A percentile compares a stretch with the other conserved stretches of the same genome.
Conservation (phyloP, 106 monocot species). For the Gastrodia elata region DNA sequence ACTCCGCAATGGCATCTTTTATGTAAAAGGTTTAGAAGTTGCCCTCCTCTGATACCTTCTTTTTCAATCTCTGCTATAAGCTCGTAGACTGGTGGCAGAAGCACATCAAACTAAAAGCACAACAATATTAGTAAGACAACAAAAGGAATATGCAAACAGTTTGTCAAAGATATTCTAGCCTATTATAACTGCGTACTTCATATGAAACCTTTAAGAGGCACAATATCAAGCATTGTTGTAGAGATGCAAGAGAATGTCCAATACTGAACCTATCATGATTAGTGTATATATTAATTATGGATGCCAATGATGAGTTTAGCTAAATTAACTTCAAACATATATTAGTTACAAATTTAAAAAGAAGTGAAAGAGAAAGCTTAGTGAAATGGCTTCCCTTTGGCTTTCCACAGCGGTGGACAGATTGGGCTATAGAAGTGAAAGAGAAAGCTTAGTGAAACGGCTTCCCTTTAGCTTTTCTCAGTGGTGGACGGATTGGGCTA, state of each 20-base stretch:
- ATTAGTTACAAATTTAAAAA: no score
- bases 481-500: no score
- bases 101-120: conserved; percentile 60
- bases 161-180: neutral
- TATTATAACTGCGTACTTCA: neutral
- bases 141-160: neutral
- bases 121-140: neutral
- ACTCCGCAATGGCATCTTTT: conserved; percentile 95
- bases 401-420: no score
- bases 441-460: no score
- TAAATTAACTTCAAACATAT: no score
- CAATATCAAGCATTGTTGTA: neutral
- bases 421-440: no score
- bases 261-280: neutral
- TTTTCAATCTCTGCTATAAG: conserved; percentile 76
- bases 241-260: neutral
- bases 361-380: no score
- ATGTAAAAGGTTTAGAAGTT: conserved; percentile 79
- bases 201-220: neutral
- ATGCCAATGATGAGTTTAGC: no score
- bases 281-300: no score
- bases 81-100: conserved; percentile 78
- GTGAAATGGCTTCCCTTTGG: no score
- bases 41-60: conserved; percentile 83
- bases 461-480: no score